A percentile compares a stretch with the other conserved stretches of the same genome.
Evolutionary conservation across 208 protist genomes (phyloP).

Genomic region (Naegleria fowleri): DNA sequence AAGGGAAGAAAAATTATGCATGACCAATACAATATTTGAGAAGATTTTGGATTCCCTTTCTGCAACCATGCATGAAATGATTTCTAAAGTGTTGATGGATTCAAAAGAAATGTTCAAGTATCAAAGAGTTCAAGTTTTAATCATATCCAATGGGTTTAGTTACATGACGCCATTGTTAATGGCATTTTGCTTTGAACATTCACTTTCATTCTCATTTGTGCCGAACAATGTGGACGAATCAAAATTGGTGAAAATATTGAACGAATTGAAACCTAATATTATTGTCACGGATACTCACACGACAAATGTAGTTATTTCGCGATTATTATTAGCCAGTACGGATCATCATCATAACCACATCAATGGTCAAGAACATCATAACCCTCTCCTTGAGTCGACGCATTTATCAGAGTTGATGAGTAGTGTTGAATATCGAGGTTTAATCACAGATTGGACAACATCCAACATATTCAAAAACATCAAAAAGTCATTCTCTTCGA

Average conservation of each 20-base stretch:
- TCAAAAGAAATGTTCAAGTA: background rate
- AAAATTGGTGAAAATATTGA: background rate
- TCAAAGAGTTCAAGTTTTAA: background rate
- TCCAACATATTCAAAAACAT: background rate
- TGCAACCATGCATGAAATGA: too few relatives aligned
- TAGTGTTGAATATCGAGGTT: background rate
- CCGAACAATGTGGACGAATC: background rate
- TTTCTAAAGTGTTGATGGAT: too few relatives aligned
- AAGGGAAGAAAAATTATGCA: background rate
- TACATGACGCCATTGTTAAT: background rate
- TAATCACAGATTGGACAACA: background rate
- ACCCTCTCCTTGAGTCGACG: background rate
- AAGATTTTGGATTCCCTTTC: background rate
- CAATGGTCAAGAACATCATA: background rate
- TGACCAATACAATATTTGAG: background rate
- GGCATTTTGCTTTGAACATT: background rate
- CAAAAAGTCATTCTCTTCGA: background rate
- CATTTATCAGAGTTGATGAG: background rate
- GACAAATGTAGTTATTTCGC: background rate
- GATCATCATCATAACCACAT: background rate
- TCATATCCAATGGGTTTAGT: background rate
- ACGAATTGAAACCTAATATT: background rate
- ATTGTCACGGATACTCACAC: background rate
- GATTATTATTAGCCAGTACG: too few relatives aligned
- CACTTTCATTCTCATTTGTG: background rate